Percentiles rank a stretch among this genome's conserved stretches.
These are phyloP conservation scores for Chenopodium berlandieri DNA, from an alignment of 148 eudicot species.

Conservation along the genomic window DNA sequence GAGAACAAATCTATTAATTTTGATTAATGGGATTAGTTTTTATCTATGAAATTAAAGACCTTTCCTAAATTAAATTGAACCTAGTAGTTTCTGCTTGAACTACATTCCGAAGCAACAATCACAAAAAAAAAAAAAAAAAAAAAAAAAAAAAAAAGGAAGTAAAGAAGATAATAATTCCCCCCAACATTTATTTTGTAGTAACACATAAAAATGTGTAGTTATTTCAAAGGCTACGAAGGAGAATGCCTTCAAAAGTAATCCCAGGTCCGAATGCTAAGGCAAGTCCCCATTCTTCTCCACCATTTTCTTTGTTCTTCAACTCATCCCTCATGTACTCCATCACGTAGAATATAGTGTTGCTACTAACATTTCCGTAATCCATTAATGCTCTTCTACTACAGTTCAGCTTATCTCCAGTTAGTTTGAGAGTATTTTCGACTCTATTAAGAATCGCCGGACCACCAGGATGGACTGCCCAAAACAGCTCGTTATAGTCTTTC, in stretches of 20 bases:
- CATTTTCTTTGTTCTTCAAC: conserved; percentile 31
- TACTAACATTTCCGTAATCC: conserved; percentile 82
- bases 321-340: conserved; percentile 69
- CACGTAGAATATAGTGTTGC: conserved; percentile 72
- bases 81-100: no score
- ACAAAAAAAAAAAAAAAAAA: neutral
- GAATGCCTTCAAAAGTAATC: conserved; percentile 78
- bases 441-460: conserved; percentile 74
- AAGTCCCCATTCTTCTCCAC: conserved; percentile 74
- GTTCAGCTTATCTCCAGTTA: conserved; percentile 44
- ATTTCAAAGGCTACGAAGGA: conserved; percentile 55
- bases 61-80: no score
- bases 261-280: conserved; percentile 87
- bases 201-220: neutral
- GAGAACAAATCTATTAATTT: no score
- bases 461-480: conserved; percentile 82
- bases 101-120: neutral
- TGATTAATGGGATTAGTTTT: no score
- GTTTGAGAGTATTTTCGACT: conserved; percentile 40
- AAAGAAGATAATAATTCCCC: no score
- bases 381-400: conserved; percentile 71
- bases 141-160: neutral
- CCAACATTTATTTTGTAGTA: conserved; percentile 16
- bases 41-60: no score
- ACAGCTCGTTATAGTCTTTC: conserved; percentile 50